Base-by-base conservation (phyloP, 768 basidiomycete species). In the Termitomyces sp. region DNA sequence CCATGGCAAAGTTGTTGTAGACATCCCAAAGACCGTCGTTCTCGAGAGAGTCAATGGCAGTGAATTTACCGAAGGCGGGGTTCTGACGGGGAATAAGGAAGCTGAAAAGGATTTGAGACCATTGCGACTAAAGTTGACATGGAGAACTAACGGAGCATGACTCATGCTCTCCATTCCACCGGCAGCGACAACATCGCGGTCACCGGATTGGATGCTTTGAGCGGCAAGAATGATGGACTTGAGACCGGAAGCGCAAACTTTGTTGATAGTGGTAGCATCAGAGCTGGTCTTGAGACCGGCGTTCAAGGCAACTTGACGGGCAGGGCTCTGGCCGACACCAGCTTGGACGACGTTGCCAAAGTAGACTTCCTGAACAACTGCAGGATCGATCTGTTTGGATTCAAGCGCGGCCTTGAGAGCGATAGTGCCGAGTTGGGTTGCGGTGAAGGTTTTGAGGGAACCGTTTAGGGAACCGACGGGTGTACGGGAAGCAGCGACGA, bases 101-200 rank as follows among this genome's bases (percentile, higher is more conserved):
- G 31, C 91, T 91, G 58, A 38, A 52, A 38, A 45, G 22, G 29
- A 3, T 20, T 56, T 50, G 42, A 53, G 38, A 12, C 7, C 18
- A 23, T 12, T 25, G 6, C 52, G 27, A 11, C 56, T n/a, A 41
- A 39, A 63, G 10, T 38, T 23, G 40, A 84, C 23, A 31, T 13
- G 29, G 20, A 16, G 0, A 32, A 51, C 96, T 66, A 68, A 98
- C 94, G 97, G 97, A 47, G 94, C 94, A 63, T 98, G 91, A 69
- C 91, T 95, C 97, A 99, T 99, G 76, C 91, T 94, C 77, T 99
- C 97, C 93, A 94, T 97, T 57, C 97, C 97, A 62, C 97, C 97
- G 53, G 95, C 95, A 23, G 86, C 92, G 62, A 97, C 89, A 47
- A 97, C 82, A 38, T 73, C 84, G 56, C 89, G 85, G 68, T 96